A percentile compares a stretch with the other conserved stretches of the same genome.
Conservation (phyloP, 2,329 filamentous ascomycete species). For the Phyllosticta capitalensis region DNA sequence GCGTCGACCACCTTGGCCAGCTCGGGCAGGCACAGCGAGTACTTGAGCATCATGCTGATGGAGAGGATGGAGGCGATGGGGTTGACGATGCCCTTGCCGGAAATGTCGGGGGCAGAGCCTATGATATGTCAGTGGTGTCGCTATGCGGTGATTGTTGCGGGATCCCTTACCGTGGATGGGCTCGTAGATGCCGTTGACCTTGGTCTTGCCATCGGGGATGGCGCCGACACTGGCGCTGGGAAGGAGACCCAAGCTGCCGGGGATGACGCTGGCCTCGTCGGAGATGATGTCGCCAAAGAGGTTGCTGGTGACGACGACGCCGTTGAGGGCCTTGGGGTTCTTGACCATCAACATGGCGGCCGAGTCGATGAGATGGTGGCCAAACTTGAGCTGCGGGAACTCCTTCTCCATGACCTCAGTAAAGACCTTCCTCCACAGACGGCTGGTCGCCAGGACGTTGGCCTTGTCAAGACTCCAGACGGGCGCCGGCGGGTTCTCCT, state of each 20-base stretch:
- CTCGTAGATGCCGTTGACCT: slow-evolving; percentile 92
- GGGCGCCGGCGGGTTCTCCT: slow-evolving; percentile 62
- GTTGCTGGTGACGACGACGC: slow-evolving; percentile 86
- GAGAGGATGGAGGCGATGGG: slow-evolving; percentile 87
- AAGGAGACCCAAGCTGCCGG: slow-evolving; percentile 77
- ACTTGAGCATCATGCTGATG: slow-evolving; percentile 90
- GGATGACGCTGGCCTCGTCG: slow-evolving; percentile 91
- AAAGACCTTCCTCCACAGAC: slow-evolving; percentile 83
- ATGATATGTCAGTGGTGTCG: slow-evolving; percentile 13
- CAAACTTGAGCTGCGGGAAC: slow-evolving; percentile 75
- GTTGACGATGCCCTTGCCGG: slow-evolving; percentile 83
- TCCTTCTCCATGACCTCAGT: slow-evolving; percentile 77
- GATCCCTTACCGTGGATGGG: slow-evolving; percentile 72
- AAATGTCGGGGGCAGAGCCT: slow-evolving; percentile 89
- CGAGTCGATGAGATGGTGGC: slow-evolving; percentile 87
- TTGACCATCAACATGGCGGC: slow-evolving; percentile 98
- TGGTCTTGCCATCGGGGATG: slow-evolving; percentile 73
- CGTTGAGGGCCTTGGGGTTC: slow-evolving; percentile 80
- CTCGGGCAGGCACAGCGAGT: slow-evolving; percentile 70
- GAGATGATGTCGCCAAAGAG: slow-evolving; percentile 93
- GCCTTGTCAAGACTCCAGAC: slow-evolving; percentile 93
- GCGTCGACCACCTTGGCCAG: slow-evolving; percentile 73
- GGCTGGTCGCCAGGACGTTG: slow-evolving; percentile 83
- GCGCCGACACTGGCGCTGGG: slow-evolving; percentile 81
- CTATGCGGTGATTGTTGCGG: neutral